phyloP scores from a whole-genome alignment of 2,329 filamentous ascomycete genomes.

The Nannizziopsis barbatae region DNA sequence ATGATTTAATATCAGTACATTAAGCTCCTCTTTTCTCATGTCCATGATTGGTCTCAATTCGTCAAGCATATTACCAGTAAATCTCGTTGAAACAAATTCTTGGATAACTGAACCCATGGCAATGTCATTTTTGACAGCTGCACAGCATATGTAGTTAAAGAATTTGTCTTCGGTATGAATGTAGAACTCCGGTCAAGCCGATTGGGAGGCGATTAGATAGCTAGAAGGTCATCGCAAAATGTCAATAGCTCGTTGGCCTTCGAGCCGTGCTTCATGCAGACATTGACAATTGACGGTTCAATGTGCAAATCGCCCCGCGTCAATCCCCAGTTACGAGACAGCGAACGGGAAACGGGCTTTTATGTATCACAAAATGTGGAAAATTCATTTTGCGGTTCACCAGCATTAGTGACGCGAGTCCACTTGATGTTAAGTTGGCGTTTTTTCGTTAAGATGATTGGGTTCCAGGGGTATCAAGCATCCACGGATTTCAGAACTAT shows the following conservation, averaged over 20 bases:
- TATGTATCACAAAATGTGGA: conserved; percentile 5
- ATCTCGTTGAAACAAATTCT: too few species aligned
- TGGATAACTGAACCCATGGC: too few species aligned
- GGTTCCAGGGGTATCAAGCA: background rate
- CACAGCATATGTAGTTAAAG: background rate
- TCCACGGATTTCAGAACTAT: background rate
- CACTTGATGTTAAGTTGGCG: background rate
- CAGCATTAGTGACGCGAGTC: background rate
- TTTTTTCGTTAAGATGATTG: conserved; percentile 1
- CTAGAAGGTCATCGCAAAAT: background rate
- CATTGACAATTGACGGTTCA: background rate
- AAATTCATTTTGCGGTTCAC: background rate
- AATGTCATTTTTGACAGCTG: background rate
- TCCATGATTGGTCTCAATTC: background rate
- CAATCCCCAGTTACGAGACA: too few species aligned
- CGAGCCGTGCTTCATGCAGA: background rate
- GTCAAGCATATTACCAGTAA: too few species aligned
- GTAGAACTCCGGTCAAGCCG: background rate
- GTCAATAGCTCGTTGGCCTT: background rate
- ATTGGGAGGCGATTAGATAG: background rate
- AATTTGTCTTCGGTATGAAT: background rate
- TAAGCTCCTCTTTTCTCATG: background rate
- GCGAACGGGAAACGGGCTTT: background rate
- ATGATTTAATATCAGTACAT: background rate
- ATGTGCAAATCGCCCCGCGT: too few species aligned